Conservation (phyloP, 306 rosid genomes). For the Cucurbita argyrosperma region DNA sequence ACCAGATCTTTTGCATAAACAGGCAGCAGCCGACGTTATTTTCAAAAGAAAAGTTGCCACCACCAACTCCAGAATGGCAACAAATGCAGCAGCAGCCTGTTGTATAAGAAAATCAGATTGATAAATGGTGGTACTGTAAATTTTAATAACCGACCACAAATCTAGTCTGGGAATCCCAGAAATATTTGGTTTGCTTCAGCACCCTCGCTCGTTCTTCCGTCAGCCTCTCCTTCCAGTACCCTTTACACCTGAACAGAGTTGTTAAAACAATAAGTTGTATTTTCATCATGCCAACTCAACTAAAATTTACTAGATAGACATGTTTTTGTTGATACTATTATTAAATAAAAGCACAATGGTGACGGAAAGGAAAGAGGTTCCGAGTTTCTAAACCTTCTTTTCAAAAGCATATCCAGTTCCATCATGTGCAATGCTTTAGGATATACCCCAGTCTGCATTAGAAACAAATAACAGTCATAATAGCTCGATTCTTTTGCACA, state of each 20-base stretch:
- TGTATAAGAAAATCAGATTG: not conserved
- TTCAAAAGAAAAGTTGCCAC: not conserved
- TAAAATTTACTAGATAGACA: not conserved
- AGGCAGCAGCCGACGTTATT: not conserved
- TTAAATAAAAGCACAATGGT: not conserved
- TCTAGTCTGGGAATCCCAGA: constrained; percentile 52
- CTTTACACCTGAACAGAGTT: constrained; percentile 32
- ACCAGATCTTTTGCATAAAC: not conserved
- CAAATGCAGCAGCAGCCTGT: not conserved
- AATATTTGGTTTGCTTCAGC: constrained; percentile 53
- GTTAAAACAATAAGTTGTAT: too few relatives aligned
- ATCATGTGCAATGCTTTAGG: constrained; percentile 51
- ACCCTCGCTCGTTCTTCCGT: constrained; percentile 27
- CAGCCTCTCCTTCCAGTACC: constrained; percentile 59
- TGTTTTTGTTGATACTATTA: not conserved
- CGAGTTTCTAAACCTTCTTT: constrained; percentile 43
- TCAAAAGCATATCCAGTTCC: constrained; percentile 62
- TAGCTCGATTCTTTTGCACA: not conserved
- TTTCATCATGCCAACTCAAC: not conserved
- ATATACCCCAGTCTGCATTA: constrained; percentile 49
- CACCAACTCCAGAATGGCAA: not conserved
- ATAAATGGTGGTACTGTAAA: not conserved
- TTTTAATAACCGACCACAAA: constrained; percentile 30
- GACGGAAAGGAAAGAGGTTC: not conserved
- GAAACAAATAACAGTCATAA: not conserved